These are phyloP conservation scores for Aureobasidium lini DNA, from an alignment of 2,329 filamentous ascomycete genomes.

Conservation along the genomic window DNA sequence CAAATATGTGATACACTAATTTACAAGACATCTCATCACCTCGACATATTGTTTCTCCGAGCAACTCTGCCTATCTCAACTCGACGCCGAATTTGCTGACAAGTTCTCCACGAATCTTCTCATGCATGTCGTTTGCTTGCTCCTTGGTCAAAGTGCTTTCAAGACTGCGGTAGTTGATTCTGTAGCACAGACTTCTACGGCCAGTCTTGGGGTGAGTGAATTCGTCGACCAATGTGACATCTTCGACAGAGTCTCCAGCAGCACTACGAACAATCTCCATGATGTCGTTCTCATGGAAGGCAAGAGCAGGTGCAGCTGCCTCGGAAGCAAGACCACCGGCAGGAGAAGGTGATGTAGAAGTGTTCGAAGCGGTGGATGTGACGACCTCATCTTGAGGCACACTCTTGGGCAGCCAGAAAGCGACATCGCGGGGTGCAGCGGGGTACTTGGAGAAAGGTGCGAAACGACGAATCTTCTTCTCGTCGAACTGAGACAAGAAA, in stretches of 20 bases:
- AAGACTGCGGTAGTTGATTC: constrained; percentile 87
- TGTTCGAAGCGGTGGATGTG: constrained; percentile 24
- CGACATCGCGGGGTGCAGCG: constrained; percentile 81
- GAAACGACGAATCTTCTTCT: constrained; percentile 55
- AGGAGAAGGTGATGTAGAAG: constrained; percentile 26
- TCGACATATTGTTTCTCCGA: not conserved
- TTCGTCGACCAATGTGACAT: constrained; percentile 75
- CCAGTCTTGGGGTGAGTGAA: constrained; percentile 84
- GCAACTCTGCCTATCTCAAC: constrained; percentile 48
- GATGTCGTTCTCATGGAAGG: constrained; percentile 88
- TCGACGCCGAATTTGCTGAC: constrained; percentile 70
- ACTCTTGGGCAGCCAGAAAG: constrained; percentile 69
- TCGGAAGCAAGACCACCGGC: constrained; percentile 29
- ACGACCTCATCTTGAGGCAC: constrained; percentile 21
- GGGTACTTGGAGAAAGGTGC: constrained; percentile 87
- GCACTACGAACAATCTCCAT: constrained; percentile 90
- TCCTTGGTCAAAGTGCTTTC: constrained; percentile 82
- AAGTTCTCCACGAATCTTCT: constrained; percentile 56
- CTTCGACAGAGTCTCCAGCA: constrained; percentile 77
- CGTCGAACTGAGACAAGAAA: constrained; percentile 75
- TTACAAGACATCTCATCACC: not conserved
- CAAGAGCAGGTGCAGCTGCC: constrained; percentile 23
- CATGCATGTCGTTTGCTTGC: constrained; percentile 71
- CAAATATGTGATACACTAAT: constrained; percentile 12
- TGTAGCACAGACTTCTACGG: constrained; percentile 78